phyloP scores from a whole-genome alignment of 345 rosid species.

The Murraya koenigii region DNA sequence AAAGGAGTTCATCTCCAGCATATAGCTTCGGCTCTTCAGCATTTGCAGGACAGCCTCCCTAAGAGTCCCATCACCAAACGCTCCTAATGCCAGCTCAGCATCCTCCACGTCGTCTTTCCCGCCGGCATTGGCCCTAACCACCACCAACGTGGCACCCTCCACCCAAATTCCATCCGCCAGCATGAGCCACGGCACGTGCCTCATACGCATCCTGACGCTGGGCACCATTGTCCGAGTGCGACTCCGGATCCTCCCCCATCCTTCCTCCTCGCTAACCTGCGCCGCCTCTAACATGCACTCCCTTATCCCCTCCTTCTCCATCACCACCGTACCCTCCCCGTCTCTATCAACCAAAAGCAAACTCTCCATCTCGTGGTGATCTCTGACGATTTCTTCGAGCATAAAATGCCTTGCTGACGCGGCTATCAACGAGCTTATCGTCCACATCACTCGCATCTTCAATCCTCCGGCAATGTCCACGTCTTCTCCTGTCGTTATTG shows the following conservation, averaged over 20 bases:
- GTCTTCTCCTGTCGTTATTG: neutral
- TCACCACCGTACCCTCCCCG: constrained; percentile 42
- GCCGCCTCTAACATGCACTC: constrained; percentile 28
- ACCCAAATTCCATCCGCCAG: constrained; percentile 18
- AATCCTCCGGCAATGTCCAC: constrained; percentile 30
- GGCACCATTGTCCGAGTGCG: constrained; percentile 34
- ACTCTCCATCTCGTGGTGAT: constrained; percentile 29
- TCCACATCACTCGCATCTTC: constrained; percentile 52
- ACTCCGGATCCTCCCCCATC: neutral
- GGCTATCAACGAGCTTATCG: constrained; percentile 46
- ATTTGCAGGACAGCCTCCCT: constrained; percentile 33
- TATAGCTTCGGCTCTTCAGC: constrained; percentile 33
- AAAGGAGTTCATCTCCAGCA: constrained; percentile 50
- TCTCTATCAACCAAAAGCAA: constrained; percentile 36
- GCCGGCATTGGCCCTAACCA: constrained; percentile 31
- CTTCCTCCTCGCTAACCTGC: constrained; percentile 8
- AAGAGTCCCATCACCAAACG: constrained; percentile 36
- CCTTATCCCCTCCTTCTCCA: constrained; percentile 37
- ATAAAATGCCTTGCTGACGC: constrained; percentile 43
- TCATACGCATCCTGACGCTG: constrained; percentile 48
- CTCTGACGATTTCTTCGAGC: constrained; percentile 35
- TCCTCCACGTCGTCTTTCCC: constrained; percentile 32
- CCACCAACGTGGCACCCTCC: constrained; percentile 42
- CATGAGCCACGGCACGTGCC: constrained; percentile 32
- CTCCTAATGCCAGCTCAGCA: constrained; percentile 35